Evolutionary conservation across 495 filamentous ascomycete genomes (phyloP).

Genomic region (Zalerion maritima): DNA sequence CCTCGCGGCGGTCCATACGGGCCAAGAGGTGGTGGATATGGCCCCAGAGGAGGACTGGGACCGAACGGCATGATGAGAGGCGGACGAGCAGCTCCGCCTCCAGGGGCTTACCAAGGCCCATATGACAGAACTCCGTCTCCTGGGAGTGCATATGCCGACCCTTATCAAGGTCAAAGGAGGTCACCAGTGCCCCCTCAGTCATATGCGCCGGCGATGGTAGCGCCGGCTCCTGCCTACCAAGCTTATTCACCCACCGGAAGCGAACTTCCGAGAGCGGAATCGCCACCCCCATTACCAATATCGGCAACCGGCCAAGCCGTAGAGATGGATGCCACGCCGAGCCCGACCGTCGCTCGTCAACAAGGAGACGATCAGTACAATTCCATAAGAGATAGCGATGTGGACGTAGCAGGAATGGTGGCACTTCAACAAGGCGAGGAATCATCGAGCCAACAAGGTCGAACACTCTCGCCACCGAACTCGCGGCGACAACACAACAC

Average conservation of each 20-base stretch:
- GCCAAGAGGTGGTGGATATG: constrained; percentile 44
- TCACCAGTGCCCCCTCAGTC: constrained; percentile 21
- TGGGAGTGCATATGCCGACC: constrained; percentile 24
- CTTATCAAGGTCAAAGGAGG: constrained; percentile 18
- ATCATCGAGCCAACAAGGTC: constrained; percentile 17
- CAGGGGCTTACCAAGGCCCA: constrained; percentile 22
- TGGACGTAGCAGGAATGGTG: constrained; percentile 52
- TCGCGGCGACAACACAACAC: constrained; percentile 29
- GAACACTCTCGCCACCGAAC: too few relatives aligned
- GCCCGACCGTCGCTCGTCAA: constrained; percentile 26
- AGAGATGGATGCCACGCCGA: constrained; percentile 62
- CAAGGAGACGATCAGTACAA: constrained; percentile 31
- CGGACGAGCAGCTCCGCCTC: constrained; percentile 43
- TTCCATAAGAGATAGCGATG: constrained; percentile 48
- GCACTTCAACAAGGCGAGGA: constrained; percentile 45
- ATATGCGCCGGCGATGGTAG: constrained; percentile 15
- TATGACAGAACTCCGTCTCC: constrained; percentile 36
- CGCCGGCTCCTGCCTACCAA: constrained; percentile 17
- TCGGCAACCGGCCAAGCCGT: constrained; percentile 54
- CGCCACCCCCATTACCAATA: constrained; percentile 48
- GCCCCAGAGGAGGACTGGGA: constrained; percentile 33
- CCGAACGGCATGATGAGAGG: constrained; percentile 34
- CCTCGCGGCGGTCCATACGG: constrained; percentile 10
- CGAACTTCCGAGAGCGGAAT: constrained; percentile 37
- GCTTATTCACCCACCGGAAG: constrained; percentile 27